Evolutionary conservation across 495 filamentous ascomycete species (phyloP).

Genomic region (Lepidopterella palustris): DNA sequence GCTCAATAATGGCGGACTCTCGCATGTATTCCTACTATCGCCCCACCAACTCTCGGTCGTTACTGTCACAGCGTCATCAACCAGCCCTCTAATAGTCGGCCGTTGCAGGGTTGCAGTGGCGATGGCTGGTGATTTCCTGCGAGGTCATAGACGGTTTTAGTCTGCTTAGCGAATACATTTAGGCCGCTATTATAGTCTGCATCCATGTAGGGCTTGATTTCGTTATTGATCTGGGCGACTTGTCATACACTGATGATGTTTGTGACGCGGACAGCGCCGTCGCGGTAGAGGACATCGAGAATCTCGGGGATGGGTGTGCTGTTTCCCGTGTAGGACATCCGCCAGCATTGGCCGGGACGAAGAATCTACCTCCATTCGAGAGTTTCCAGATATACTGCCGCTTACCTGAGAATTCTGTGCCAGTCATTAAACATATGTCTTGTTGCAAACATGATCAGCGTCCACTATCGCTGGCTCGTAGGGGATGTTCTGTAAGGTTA

Average conservation of each 20-base stretch:
- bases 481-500: too few species aligned
- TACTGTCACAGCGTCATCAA: neutral
- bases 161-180: neutral
- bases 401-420: too few species aligned
- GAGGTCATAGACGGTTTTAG: neutral
- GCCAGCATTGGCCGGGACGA: too few species aligned
- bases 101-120: neutral
- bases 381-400: too few species aligned
- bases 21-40: neutral
- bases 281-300: neutral
- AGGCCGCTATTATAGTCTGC: neutral
- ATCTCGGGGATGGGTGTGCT: neutral
- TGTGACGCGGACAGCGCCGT: neutral
- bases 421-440: too few species aligned
- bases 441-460: too few species aligned
- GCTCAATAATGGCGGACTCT: neutral
- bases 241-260: neutral
- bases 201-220: neutral
- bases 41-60: neutral
- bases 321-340: too few species aligned
- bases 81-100: neutral
- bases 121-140: neutral
- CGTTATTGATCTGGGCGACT: neutral
- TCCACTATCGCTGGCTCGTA: too few species aligned
- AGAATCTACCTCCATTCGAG: too few species aligned